Evolutionary conservation across 164 flowering plant species (phyloP).

Genomic region (Nymphaea colorata): DNA sequence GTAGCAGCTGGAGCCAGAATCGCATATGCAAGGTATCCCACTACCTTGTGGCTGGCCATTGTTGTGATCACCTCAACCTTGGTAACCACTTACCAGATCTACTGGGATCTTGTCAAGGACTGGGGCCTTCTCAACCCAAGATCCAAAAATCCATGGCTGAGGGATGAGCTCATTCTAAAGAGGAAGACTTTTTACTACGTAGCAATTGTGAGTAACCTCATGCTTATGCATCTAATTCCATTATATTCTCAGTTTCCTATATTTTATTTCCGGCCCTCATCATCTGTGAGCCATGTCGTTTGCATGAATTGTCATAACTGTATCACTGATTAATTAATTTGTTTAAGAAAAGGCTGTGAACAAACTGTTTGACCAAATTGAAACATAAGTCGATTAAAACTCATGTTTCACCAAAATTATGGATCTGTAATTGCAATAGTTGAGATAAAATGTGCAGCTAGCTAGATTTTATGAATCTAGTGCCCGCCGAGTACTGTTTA

Average conservation of each 20-base stretch:
- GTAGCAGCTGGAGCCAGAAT: conserved; percentile 89
- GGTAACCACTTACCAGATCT: conserved; percentile 81
- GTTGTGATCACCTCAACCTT: conserved; percentile 54
- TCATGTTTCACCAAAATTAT: not conserved
- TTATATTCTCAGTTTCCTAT: not conserved
- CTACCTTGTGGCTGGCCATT: conserved; percentile 35
- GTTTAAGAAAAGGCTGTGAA: no score
- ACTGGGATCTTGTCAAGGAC: conserved; percentile 94
- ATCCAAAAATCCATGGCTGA: conserved; percentile 68
- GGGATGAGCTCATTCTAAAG: conserved; percentile 78
- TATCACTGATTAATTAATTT: no score
- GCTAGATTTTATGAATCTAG: no score
- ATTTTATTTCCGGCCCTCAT: no score
- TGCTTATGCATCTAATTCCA: not conserved
- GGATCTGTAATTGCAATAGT: not conserved
- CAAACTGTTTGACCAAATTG: no score
- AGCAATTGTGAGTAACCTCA: conserved; percentile 53
- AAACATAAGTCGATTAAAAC: not conserved
- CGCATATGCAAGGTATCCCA: conserved; percentile 45
- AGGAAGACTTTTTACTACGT: conserved; percentile 58
- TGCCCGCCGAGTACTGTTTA: no score
- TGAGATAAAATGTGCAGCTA: no score
- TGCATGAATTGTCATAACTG: no score
- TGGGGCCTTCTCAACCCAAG: conserved; percentile 75
- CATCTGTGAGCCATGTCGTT: no score